Evolutionary conservation across 192 early-diverging fungal genomes (phyloP).

Genomic region (Radiomyces spectabilis): DNA sequence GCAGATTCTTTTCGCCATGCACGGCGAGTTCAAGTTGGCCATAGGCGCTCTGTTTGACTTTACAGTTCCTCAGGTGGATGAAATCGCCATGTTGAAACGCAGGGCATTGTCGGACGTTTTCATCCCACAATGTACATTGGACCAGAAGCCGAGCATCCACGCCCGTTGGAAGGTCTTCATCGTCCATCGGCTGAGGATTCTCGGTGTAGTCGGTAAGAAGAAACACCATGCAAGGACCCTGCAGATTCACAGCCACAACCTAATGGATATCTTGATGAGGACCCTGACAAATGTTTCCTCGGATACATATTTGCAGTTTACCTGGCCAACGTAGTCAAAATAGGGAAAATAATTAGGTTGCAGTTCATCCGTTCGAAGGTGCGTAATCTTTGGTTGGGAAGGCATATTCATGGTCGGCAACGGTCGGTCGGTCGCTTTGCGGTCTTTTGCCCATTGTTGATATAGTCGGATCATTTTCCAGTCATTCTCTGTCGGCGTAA

Average conservation of each 20-base stretch:
- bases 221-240: no score
- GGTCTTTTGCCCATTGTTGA: no score
- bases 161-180: no score
- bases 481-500: no score
- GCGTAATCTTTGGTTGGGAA: not conserved
- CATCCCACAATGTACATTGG: not conserved
- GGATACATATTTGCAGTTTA: no score
- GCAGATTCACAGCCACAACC: not conserved
- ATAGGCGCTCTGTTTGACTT: not conserved
- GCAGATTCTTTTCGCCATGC: no score
- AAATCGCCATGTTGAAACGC: not conserved
- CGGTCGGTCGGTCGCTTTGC: no score
- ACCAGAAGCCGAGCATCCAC: no score
- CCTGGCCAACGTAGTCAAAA: not conserved
- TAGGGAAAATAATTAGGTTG: not conserved
- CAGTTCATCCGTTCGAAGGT: not conserved
- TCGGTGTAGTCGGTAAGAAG: not conserved
- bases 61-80: not conserved
- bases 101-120: not conserved
- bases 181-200: not conserved
- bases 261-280: not conserved
- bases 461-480: no score
- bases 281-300: no score
- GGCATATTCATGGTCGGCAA: no score
- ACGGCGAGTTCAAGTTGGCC: not conserved